Percentiles rank a stretch among this genome's conserved stretches.
Conservation (phyloP, 192 early-diverging fungal species). For the Spinellus fusiger region DNA sequence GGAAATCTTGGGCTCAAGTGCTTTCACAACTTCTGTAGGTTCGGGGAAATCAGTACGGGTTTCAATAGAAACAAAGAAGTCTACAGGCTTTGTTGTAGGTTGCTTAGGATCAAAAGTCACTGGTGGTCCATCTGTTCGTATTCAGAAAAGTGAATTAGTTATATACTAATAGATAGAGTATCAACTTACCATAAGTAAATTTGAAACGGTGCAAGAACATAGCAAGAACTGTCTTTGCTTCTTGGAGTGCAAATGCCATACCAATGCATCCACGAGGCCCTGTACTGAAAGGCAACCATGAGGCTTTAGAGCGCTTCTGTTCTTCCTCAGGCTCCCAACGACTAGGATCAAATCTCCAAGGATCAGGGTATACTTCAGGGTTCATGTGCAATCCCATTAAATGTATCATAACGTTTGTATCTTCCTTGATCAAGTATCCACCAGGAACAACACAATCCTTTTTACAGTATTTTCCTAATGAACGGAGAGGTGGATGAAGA, state of each 20-base stretch:
- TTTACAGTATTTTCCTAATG: constrained; percentile 16
- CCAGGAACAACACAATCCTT: constrained; percentile 25
- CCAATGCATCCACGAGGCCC: constrained; percentile 34
- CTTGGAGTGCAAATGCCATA: constrained; percentile 47
- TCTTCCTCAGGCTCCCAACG: constrained; percentile 28
- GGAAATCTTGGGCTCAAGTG: not conserved
- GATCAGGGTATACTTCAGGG: constrained; percentile 18
- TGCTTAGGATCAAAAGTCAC: constrained; percentile 20
- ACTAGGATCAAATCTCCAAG: constrained; percentile 23
- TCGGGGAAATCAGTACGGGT: constrained; percentile 27
- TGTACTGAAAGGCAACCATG: constrained; percentile 34
- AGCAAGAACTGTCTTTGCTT: constrained; percentile 50
- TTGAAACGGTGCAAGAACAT: constrained; percentile 41
- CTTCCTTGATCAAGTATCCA: constrained; percentile 16
- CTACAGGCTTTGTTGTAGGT: constrained; percentile 31
- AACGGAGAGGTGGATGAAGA: constrained; percentile 17
- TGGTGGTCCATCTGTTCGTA: constrained; percentile 14
- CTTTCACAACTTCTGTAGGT: constrained; percentile 7
- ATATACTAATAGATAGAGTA: not conserved
- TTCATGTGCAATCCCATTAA: constrained; percentile 16
- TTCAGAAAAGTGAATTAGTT: not conserved
- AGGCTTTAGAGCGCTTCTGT: constrained; percentile 12
- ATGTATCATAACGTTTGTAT: not conserved
- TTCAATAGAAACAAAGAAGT: constrained; percentile 28
- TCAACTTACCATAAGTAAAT: constrained; percentile 27